These are phyloP conservation scores for Begonia peltatifolia DNA, from an alignment of 306 rosid species.

Conservation along the genomic window DNA sequence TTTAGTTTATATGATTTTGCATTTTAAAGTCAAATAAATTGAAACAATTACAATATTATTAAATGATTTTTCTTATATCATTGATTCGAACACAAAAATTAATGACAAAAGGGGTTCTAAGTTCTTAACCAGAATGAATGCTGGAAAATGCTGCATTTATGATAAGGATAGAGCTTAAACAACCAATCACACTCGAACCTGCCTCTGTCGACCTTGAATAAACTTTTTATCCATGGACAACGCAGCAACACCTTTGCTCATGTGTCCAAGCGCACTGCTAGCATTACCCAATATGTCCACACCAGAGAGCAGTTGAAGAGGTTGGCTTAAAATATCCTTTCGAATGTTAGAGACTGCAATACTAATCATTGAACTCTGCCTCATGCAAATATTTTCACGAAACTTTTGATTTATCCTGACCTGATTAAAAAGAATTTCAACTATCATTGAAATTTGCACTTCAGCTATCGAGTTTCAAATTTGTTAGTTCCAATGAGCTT, in stretches of 20 bases:
- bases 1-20: too few species aligned
- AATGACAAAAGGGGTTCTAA: too few species aligned
- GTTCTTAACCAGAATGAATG: not conserved
- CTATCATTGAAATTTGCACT: not conserved
- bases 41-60: too few species aligned
- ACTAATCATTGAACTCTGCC: constrained; percentile 88
- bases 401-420: constrained; percentile 79
- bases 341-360: constrained; percentile 74
- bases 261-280: constrained; percentile 98
- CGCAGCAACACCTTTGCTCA: constrained; percentile 99
- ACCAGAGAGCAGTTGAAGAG: constrained; percentile 91
- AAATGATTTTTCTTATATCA: not conserved
- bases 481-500: not conserved
- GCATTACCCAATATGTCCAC: constrained; percentile 98
- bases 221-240: constrained; percentile 96
- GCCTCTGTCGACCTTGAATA: constrained; percentile 89
- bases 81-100: not conserved
- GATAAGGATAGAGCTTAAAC: not conserved
- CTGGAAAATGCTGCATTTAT: constrained; percentile 3
- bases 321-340: constrained; percentile 93
- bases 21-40: too few species aligned
- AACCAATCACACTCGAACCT: constrained; percentile 38
- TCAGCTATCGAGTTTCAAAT: not conserved
- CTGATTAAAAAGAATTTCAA: constrained; percentile 28
- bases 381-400: constrained; percentile 76